These are phyloP conservation scores for Ceratorhiza oryzae-sativae DNA, from an alignment of 1,284 basidiomycete genomes.

Conservation along the genomic window DNA sequence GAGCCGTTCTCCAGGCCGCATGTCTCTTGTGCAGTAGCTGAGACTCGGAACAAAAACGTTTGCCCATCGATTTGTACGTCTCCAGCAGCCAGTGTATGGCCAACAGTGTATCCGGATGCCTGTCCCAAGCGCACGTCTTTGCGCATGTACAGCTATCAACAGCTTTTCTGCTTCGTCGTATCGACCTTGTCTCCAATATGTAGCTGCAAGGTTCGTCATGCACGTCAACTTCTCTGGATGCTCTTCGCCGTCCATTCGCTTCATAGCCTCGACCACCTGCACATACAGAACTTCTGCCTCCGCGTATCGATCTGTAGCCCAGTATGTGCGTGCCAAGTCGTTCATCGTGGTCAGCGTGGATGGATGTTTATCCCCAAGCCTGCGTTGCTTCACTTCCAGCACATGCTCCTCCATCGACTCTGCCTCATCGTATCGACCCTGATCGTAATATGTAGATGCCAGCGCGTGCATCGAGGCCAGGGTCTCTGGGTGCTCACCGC, in stretches of 20 bases:
- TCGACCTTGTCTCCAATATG: neutral
- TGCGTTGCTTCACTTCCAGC: neutral
- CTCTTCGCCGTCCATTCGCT: neutral
- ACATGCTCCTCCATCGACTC: neutral
- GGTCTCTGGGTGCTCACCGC: neutral
- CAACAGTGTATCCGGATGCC: no score
- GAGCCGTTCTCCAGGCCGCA: no score
- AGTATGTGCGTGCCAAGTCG: neutral
- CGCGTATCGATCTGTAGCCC: neutral
- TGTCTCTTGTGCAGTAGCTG: no score
- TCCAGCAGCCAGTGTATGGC: no score
- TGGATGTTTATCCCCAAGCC: neutral
- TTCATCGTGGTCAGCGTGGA: neutral
- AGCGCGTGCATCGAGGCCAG: neutral
- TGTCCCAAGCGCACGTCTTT: neutral
- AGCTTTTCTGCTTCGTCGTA: neutral
- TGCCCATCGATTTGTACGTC: no score
- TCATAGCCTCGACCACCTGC: neutral
- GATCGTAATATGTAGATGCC: neutral
- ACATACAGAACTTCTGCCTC: neutral
- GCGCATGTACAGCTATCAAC: neutral
- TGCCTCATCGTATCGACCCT: neutral
- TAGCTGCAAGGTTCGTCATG: neutral
- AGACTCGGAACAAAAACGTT: no score
- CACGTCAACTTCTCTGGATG: neutral